These are phyloP conservation scores for Cercospora sp. DNA, from an alignment of 2,329 filamentous ascomycete species.

Conservation along the genomic window DNA sequence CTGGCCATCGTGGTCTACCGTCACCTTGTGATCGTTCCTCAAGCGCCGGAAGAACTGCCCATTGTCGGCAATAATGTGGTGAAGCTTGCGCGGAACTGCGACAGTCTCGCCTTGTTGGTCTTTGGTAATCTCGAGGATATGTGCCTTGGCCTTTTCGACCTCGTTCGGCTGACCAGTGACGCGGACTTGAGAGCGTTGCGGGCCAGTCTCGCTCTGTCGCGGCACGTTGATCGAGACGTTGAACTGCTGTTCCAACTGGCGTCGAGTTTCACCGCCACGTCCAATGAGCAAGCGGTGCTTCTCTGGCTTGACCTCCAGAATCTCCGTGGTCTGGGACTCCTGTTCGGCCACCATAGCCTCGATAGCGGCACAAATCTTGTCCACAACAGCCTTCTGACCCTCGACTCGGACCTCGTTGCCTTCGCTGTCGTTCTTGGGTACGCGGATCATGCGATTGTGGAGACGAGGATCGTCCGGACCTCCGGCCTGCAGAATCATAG, in stretches of 20 bases:
- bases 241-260: constrained; percentile 81
- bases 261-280: constrained; percentile 83
- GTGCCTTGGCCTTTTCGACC: constrained; percentile 81
- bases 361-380: constrained; percentile 83
- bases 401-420: constrained; percentile 79
- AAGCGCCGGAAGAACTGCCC: constrained; percentile 92
- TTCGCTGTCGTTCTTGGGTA: constrained; percentile 85
- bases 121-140: constrained; percentile 77
- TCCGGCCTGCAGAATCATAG: constrained; percentile 83
- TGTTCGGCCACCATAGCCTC: constrained; percentile 78
- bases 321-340: constrained; percentile 76
- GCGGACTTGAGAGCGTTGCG: constrained; percentile 80
- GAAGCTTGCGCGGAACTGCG: constrained; percentile 76
- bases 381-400: constrained; percentile 78
- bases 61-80: constrained; percentile 83
- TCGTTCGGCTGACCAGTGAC: constrained; percentile 75
- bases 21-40: constrained; percentile 81
- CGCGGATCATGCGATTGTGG: constrained; percentile 86
- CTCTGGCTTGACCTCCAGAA: constrained; percentile 78
- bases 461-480: constrained; percentile 83
- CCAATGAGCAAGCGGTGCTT: constrained; percentile 92
- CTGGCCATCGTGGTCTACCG: constrained; percentile 85
- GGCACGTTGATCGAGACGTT: constrained; percentile 86
- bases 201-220: constrained; percentile 67
- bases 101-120: constrained; percentile 85